Conservation (phyloP, 352 stramenopile species). For the Globisporangium okanoganense region DNA sequence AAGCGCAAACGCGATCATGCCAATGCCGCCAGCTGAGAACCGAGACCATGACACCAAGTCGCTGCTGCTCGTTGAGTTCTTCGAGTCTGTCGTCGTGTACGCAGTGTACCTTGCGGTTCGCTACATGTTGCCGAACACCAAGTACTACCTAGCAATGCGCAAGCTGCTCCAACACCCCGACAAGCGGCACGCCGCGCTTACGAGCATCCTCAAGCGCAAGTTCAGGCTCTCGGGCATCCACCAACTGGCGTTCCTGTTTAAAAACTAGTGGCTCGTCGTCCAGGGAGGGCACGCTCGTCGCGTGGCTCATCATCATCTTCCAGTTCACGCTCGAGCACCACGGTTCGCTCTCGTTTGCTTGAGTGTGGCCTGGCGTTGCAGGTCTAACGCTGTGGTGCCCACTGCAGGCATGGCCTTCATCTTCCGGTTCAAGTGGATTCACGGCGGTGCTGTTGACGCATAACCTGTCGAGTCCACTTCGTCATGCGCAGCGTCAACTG, state of each 20-base stretch:
- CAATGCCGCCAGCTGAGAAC: not conserved
- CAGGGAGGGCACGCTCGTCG: slow-evolving; percentile 1
- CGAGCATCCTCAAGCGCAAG: not conserved
- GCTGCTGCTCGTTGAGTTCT: not conserved
- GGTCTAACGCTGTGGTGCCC: not conserved
- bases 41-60: not conserved
- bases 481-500: not conserved
- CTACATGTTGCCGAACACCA: not conserved
- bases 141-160: not conserved
- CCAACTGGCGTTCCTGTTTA: slow-evolving; percentile 2
- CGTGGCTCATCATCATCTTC: not conserved
- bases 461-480: too few species aligned
- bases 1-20: not conserved
- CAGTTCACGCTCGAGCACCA: slow-evolving; percentile 7
- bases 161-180: not conserved
- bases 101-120: not conserved
- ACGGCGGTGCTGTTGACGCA: not conserved
- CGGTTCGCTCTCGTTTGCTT: not conserved
- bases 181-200: not conserved
- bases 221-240: slow-evolving; percentile 3
- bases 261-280: slow-evolving; percentile 6
- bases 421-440: not conserved
- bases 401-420: slow-evolving; percentile 3
- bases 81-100: not conserved
- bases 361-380: not conserved